These are phyloP conservation scores for Hyaloscypha hepaticicola DNA, from an alignment of 495 filamentous ascomycete genomes.

Conservation along the genomic window DNA sequence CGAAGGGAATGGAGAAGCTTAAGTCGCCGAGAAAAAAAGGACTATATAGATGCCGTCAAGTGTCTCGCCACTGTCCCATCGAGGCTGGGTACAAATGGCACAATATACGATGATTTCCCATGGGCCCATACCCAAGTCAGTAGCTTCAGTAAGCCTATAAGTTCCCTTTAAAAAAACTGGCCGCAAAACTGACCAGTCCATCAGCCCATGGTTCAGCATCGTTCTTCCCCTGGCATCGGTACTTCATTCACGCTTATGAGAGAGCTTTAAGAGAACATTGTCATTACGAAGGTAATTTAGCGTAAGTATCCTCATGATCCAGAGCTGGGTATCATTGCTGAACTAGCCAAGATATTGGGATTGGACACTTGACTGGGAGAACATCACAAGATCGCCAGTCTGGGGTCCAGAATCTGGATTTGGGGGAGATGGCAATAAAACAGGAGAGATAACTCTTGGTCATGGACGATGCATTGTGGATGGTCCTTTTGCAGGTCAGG, in stretches of 20 bases:
- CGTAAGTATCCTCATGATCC: not conserved
- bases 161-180: not conserved
- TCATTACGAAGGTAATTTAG: conserved; percentile 54
- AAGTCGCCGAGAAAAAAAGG: not conserved
- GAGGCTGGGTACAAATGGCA: not conserved
- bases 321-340: too few species aligned
- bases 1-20: conserved; percentile 6
- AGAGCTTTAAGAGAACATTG: conserved; percentile 66
- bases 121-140: conserved; percentile 10
- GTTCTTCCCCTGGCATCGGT: conserved; percentile 73
- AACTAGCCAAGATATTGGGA: conserved; percentile 23
- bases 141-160: not conserved
- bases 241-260: conserved; percentile 65
- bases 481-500: conserved; percentile 31
- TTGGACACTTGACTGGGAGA: conserved; percentile 16
- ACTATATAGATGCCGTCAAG: conserved; percentile 16
- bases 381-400: conserved; percentile 7
- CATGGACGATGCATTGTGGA: conserved; percentile 25
- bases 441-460: not conserved
- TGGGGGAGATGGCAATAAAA: conserved; percentile 11
- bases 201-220: not conserved
- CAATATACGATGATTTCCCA: conserved; percentile 17
- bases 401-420: conserved; percentile 9
- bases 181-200: not conserved
- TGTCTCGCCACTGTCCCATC: conserved; percentile 13